These are phyloP conservation scores for Thoreauomyces humboldtii DNA, from an alignment of 192 early-diverging fungal genomes.

Conservation along the genomic window DNA sequence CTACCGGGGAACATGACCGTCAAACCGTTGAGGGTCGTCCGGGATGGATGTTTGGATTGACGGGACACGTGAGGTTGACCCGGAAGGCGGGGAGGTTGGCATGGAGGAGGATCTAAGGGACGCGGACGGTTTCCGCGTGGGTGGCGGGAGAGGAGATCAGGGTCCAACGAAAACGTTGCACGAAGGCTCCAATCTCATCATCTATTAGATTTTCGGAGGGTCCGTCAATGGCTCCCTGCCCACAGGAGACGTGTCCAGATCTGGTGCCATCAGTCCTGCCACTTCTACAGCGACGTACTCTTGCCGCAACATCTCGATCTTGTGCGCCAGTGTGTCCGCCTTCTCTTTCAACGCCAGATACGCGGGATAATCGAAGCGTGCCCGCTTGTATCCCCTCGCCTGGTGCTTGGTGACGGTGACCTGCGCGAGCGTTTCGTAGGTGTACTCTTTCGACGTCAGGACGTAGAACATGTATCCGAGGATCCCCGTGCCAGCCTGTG, in stretches of 20 bases:
- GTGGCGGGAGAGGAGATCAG: constrained; percentile 20
- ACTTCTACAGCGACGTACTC: constrained; percentile 12
- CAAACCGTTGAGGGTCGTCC: constrained; percentile 23
- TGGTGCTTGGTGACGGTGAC: constrained; percentile 32
- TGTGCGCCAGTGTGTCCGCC: constrained; percentile 7
- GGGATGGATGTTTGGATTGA: constrained; percentile 16
- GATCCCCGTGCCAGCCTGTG: constrained; percentile 35
- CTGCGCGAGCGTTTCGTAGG: constrained; percentile 27
- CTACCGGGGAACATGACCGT: constrained; percentile 35
- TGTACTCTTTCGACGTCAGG: constrained; percentile 31
- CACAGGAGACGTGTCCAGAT: too few species aligned
- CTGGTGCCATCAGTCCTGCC: neutral
- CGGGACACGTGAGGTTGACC: neutral
- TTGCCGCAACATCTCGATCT: constrained; percentile 8
- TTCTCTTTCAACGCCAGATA: constrained; percentile 15
- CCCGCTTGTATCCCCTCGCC: constrained; percentile 18
- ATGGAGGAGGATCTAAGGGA: constrained; percentile 37
- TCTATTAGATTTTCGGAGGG: too few species aligned
- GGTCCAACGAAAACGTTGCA: too few species aligned
- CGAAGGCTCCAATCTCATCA: too few species aligned
- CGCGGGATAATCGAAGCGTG: constrained; percentile 15
- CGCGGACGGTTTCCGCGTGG: constrained; percentile 21
- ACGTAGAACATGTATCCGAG: constrained; percentile 40
- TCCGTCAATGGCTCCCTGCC: too few species aligned
- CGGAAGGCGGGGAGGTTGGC: neutral